These are phyloP conservation scores for Penicillium occitanis DNA, from an alignment of 2,329 filamentous ascomycete species.

Conservation along the genomic window DNA sequence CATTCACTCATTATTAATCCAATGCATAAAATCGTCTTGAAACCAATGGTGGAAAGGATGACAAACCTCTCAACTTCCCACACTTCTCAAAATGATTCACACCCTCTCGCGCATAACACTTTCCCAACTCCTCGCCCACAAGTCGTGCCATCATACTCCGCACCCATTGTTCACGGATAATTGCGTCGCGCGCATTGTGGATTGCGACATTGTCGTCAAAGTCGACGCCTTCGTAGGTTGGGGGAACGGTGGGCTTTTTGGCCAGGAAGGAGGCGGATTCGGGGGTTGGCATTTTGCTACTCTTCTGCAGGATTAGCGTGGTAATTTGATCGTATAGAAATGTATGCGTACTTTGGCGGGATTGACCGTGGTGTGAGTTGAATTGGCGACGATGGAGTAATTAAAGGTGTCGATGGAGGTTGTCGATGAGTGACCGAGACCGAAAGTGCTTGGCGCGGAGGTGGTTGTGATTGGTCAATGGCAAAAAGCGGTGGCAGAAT, in stretches of 20 bases:
- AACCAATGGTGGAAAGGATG: too few relatives aligned
- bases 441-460: not conserved
- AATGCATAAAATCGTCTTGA: too few relatives aligned
- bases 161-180: slow-evolving; percentile 68
- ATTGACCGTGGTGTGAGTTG: not conserved
- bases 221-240: slow-evolving; percentile 66
- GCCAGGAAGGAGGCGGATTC: slow-evolving; percentile 64
- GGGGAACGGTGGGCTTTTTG: slow-evolving; percentile 64
- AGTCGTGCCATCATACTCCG: slow-evolving; percentile 67
- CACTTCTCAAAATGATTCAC: slow-evolving; percentile 70
- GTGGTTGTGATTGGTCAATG: not conserved
- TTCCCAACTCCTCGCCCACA: slow-evolving; percentile 65
- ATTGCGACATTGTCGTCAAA: slow-evolving; percentile 64
- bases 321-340: not conserved
- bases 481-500: not conserved
- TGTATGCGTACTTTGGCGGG: not conserved
- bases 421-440: not conserved
- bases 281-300: slow-evolving; percentile 59
- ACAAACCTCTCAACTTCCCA: slow-evolving; percentile 61
- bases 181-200: slow-evolving; percentile 64
- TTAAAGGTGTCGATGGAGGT: slow-evolving; percentile 1
- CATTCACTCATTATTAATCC: not conserved
- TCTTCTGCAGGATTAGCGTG: not conserved
- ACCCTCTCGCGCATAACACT: slow-evolving; percentile 65
- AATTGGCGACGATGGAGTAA: slow-evolving; percentile 12